Percentiles rank a stretch among this genome's conserved stretches.
Conservation (phyloP, 2,329 filamentous ascomycete genomes). For the Ophiostoma novo-ulmi region DNA sequence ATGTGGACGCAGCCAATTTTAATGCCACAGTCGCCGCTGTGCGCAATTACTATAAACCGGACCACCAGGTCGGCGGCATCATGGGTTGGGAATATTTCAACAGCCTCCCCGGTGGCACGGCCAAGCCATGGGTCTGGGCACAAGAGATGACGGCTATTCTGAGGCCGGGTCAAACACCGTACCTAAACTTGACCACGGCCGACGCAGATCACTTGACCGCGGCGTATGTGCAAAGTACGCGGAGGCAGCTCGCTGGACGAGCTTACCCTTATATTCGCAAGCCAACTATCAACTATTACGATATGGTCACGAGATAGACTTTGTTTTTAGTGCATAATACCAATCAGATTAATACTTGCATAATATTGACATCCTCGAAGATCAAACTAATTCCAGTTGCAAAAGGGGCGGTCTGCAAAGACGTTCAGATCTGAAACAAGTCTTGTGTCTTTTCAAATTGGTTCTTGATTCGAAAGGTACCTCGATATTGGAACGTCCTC, state of each 20-base stretch:
- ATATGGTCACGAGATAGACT: neutral
- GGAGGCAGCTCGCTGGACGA: neutral
- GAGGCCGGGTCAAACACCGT: constrained; percentile 30
- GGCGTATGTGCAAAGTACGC: neutral
- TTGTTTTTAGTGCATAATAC: neutral
- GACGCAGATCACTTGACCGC: neutral
- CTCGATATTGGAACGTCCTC: too few species aligned
- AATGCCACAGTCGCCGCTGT: constrained; percentile 41
- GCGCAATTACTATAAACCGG: constrained; percentile 57
- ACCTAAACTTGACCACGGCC: neutral
- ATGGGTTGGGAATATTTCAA: constrained; percentile 98
- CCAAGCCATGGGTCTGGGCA: constrained; percentile 73
- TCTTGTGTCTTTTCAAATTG: neutral
- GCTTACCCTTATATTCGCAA: neutral
- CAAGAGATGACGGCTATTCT: constrained; percentile 54
- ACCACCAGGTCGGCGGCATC: constrained; percentile 65
- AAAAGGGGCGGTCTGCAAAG: neutral
- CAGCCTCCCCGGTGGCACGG: constrained; percentile 58
- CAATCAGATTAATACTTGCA: neutral
- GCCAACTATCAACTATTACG: neutral
- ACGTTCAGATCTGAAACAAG: neutral
- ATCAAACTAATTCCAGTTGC: neutral
- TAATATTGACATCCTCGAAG: neutral
- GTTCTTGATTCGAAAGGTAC: too few species aligned
- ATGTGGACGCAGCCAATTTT: constrained; percentile 46